These are phyloP conservation scores for Corrigiola litoralis DNA, from an alignment of 179 eudicot genomes.

Conservation along the genomic window DNA sequence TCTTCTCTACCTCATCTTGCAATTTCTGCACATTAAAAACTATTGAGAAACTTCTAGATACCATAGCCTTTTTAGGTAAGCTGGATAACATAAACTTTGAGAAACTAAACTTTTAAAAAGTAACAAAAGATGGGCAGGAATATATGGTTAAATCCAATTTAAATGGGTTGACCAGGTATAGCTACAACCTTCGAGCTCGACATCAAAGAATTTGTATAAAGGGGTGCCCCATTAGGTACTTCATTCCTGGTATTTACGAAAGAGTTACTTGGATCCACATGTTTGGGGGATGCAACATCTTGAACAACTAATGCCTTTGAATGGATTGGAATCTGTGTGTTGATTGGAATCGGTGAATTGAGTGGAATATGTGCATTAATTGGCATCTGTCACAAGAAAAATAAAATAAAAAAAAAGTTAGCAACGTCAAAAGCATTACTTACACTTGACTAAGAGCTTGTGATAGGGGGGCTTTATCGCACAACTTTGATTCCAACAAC, in stretches of 20 bases:
- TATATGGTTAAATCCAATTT: background rate
- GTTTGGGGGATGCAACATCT: slow-evolving; percentile 34
- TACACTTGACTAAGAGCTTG: no score
- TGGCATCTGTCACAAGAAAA: slow-evolving; percentile 30
- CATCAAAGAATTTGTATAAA: slow-evolving; percentile 31
- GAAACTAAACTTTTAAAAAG: background rate
- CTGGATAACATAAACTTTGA: background rate
- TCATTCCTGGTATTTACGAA: slow-evolving; percentile 28
- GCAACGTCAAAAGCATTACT: slow-evolving; percentile 6
- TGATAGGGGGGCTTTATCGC: no score
- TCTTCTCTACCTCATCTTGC: slow-evolving; percentile 57
- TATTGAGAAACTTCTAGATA: background rate
- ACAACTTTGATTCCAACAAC: no score
- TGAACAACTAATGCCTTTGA: slow-evolving; percentile 34
- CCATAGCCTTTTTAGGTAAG: no score
- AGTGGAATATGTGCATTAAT: no score
- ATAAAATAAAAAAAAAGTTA: background rate
- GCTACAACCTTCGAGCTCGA: slow-evolving; percentile 46
- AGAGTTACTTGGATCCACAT: slow-evolving; percentile 34
- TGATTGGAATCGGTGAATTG: no score
- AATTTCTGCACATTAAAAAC: slow-evolving; percentile 45
- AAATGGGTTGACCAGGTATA: background rate
- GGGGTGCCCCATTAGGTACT: slow-evolving; percentile 37
- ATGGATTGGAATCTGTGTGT: slow-evolving; percentile 37
- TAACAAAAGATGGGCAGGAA: background rate